Evolutionary conservation across 2,329 filamentous ascomycete genomes (phyloP).

Genomic region (Coniochaeta prunicola): DNA sequence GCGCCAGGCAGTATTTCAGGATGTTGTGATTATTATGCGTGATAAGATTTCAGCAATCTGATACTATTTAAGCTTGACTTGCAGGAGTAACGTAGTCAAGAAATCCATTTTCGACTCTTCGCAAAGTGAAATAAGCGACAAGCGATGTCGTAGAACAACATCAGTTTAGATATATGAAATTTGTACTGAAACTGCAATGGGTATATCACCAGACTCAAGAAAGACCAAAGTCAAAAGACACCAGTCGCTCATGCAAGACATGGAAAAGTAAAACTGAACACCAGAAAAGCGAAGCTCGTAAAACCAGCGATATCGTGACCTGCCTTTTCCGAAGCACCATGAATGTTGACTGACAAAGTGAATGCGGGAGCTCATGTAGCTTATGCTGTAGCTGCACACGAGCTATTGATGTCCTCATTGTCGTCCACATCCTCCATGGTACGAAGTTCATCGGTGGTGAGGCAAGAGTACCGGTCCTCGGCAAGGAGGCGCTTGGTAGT

Average conservation of each 20-base stretch:
- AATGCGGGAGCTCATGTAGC: background rate
- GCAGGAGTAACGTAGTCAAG: background rate
- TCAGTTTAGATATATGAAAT: background rate
- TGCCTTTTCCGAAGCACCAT: background rate
- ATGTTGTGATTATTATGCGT: background rate
- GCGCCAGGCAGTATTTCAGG: no score
- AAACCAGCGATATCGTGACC: background rate
- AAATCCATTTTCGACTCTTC: background rate
- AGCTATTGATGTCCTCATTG: background rate
- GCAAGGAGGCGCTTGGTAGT: constrained; percentile 30
- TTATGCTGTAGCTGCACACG: background rate
- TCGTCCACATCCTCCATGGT: constrained; percentile 11
- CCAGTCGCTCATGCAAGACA: background rate
- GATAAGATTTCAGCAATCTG: background rate
- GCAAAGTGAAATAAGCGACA: background rate
- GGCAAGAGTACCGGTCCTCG: constrained; percentile 21
- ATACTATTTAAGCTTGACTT: background rate
- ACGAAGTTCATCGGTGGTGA: constrained; percentile 17
- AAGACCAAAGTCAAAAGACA: background rate
- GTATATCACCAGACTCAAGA: constrained; percentile 1
- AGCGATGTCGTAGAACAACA: background rate
- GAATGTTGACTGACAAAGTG: background rate
- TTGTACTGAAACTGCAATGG: background rate
- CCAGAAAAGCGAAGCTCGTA: background rate
- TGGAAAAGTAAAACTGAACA: background rate